Evolutionary conservation across 345 rosid genomes (phyloP), one percentile per base, ranked within the genome.

Genomic region (Pelargonium nanum): DNA sequence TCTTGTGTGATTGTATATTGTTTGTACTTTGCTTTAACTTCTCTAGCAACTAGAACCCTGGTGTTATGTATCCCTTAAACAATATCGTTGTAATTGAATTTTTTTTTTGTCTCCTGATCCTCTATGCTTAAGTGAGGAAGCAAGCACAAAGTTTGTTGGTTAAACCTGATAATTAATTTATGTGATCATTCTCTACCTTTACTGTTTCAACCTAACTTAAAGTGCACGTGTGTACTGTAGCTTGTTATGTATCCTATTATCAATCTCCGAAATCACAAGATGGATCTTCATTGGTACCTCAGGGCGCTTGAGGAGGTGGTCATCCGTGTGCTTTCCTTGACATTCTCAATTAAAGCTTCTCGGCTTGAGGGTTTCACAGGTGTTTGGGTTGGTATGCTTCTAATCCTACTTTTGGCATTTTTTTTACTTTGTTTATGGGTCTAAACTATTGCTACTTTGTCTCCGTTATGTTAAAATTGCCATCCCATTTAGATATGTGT

Each of bases 211-310:
- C 22, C 78, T 65, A 61, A 78, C 64, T 26, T n/a, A 26, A 53
- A 12, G 51, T 66, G 64, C 15, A 13, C 64, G 9, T 32, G 68
- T 74, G 34, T 24, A 55, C 28, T 84, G 78, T 75, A 89, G 98
- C 74, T 92, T 15, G 88, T 87, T 65, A 77, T 87, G 91, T 89
- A 92, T 71, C 96, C 96, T 57, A 82, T 92, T 63, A 70, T 89
- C 74, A 83, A 87, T 72, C 85, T 92, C 22, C 75, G 89, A 64
- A 89, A 92, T 67, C 96, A 85, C 86, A 76, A 83, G 85, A 89
- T 80, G 91, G 95, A 84, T 80, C 91, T 92, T 66, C 87, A 92
- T 77, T 92, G 97, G 97, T 89, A 87, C 80, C 85, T 82, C 62
- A 82, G 98, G 78, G 79, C 80, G 61, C 95, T 87, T 62, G 95